Evolutionary conservation across 1,284 basidiomycete genomes (phyloP).

Genomic region (Vanrija sp.): DNA sequence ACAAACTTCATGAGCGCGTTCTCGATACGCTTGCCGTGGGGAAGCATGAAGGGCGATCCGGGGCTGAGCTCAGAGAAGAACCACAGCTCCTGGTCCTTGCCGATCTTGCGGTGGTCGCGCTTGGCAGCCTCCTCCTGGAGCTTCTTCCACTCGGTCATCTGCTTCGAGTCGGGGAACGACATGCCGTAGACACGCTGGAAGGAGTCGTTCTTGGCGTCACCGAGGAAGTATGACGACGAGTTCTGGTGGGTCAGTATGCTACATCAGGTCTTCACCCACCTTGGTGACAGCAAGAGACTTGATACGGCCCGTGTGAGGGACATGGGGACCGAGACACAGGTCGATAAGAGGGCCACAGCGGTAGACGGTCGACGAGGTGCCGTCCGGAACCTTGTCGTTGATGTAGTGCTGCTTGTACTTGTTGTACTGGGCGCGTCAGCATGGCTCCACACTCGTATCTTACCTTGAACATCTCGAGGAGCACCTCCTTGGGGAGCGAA

Average conservation of each 20-base stretch:
- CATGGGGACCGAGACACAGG: slow-evolving; percentile 93
- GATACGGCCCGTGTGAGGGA: slow-evolving; percentile 95
- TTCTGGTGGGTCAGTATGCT: slow-evolving; percentile 57
- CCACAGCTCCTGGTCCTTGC: slow-evolving; percentile 95
- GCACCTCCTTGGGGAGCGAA: slow-evolving; percentile 85
- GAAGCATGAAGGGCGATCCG: slow-evolving; percentile 94
- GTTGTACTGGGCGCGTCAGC: slow-evolving; percentile 71
- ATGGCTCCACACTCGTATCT: slow-evolving; percentile 26
- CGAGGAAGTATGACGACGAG: slow-evolving; percentile 97
- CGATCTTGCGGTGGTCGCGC: slow-evolving; percentile 94
- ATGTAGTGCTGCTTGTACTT: slow-evolving; percentile 98
- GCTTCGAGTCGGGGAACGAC: slow-evolving; percentile 98
- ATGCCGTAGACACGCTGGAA: slow-evolving; percentile 97
- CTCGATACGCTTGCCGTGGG: slow-evolving; percentile 95
- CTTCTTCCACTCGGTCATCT: slow-evolving; percentile 90
- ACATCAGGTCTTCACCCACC: slow-evolving; percentile 49
- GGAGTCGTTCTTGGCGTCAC: slow-evolving; percentile 88
- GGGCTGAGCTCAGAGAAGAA: slow-evolving; percentile 97
- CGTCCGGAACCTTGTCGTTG: slow-evolving; percentile 91
- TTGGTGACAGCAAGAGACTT: slow-evolving; percentile 95
- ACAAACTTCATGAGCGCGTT: slow-evolving; percentile 89
- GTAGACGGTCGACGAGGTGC: slow-evolving; percentile 95
- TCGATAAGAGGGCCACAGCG: slow-evolving; percentile 99
- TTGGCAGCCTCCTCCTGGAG: slow-evolving; percentile 96
- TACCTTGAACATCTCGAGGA: slow-evolving; percentile 95